Conservation (phyloP, 768 basidiomycete genomes). For the Tremella yokohamensis region DNA sequence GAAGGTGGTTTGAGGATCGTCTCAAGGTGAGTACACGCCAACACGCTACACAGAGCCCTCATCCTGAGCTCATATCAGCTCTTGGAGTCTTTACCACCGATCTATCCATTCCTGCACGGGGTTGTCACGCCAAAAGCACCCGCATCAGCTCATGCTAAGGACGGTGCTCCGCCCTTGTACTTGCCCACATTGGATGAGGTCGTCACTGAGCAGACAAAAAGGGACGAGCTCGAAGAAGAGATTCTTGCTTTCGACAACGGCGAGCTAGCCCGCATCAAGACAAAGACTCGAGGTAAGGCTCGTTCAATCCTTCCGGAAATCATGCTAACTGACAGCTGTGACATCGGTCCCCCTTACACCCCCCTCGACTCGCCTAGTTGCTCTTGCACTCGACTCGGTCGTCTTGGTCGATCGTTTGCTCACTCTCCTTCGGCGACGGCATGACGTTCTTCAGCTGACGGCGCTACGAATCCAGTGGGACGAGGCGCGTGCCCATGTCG, state of each 20-base stretch:
- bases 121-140: background rate
- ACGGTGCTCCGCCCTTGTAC: conserved; percentile 17
- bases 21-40: conserved; percentile 27
- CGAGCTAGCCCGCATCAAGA: conserved; percentile 41
- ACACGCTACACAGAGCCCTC: background rate
- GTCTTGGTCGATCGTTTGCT: conserved; percentile 28
- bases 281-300: conserved; percentile 36
- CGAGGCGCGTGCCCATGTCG: conserved; percentile 5
- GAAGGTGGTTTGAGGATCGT: conserved; percentile 39
- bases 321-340: conserved; percentile 13
- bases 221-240: conserved; percentile 37
- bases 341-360: conserved; percentile 38
- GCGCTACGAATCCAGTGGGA: conserved; percentile 34
- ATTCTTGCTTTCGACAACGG: conserved; percentile 42
- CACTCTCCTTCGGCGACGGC: conserved; percentile 21
- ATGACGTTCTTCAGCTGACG: conserved; percentile 23
- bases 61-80: conserved; percentile 19
- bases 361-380: conserved; percentile 40
- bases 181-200: conserved; percentile 4
- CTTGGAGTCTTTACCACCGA: conserved; percentile 24
- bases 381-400: conserved; percentile 38
- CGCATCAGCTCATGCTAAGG: background rate
- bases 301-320: background rate
- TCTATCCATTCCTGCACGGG: conserved; percentile 38
- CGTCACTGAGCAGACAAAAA: conserved; percentile 30